Base-by-base conservation (phyloP, 2,329 filamentous ascomycete genomes). In the Cladosporium velox region DNA sequence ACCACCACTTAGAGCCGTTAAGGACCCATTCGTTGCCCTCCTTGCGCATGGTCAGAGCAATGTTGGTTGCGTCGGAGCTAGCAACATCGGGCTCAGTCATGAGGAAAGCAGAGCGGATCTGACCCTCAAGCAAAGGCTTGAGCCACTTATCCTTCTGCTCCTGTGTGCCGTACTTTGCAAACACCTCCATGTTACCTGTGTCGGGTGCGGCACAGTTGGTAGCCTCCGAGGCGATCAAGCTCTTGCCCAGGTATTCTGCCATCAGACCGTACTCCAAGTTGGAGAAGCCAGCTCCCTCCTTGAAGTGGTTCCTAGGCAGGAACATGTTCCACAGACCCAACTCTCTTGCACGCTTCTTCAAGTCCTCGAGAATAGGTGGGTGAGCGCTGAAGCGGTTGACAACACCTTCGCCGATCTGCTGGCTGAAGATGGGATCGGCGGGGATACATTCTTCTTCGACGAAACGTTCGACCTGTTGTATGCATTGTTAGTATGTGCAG, bases 1-100 rank as follows among this genome's bases (percentile, higher is more conserved):
- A 96, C 95, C 95, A 99, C 95, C 95, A 99, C 92, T 99, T 99
- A 87, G 88, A 86, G 66, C 95, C 95, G 76, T 98, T 97, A 64
- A 99, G 85, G 21, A 98, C 88, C 76, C 95, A 97, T 73, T 95
- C 88, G 75, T 95, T 88, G 12, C 93, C 94, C 70, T 97, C 92
- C 66, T 87, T 88, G 71, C 83, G 86, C 77, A 99, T 97, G 67
- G 85, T 86, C 77, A 99, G 83, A 21, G 65, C 67, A 69, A 84
- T 82, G 70, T 84, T 81, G 30, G 82, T 84, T 18, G 82, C 82
- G 68, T 84, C 82, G 6, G 80, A 83, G 28, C 79, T 81, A 60
- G 83, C 83, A 57, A 82, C 78, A 67, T 84, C 81, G 15, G 83
- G 82, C 97, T 97, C 80, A 2, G 80, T 82, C 80, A 82, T 82